Evolutionary conservation across 306 rosid genomes (phyloP).

Genomic region (Cyamopsis tetragonoloba): DNA sequence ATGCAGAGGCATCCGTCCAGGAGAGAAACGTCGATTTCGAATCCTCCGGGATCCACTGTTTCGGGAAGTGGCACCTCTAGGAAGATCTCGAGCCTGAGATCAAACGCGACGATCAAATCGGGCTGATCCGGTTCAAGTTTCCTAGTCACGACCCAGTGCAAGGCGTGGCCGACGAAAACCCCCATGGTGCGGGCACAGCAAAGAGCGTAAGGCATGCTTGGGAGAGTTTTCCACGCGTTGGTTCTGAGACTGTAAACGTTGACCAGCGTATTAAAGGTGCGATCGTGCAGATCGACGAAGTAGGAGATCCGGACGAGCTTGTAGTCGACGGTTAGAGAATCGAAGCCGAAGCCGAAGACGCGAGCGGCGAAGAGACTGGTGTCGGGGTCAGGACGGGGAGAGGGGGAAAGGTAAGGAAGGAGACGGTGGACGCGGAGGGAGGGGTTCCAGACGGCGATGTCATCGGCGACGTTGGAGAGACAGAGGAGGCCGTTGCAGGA

Average conservation of each 20-base stretch:
- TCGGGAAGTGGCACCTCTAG: conserved; percentile 60
- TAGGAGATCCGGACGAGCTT: conserved; percentile 62
- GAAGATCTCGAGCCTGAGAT: conserved; percentile 32
- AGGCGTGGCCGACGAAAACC: conserved; percentile 29
- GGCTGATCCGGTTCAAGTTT: conserved; percentile 27
- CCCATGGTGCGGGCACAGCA: conserved; percentile 58
- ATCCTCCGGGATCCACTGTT: background rate
- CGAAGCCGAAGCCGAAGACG: conserved; percentile 67
- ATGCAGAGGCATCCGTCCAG: conserved; percentile 47
- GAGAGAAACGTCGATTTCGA: conserved; percentile 43
- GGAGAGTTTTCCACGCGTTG: conserved; percentile 48
- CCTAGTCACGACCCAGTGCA: conserved; percentile 71
- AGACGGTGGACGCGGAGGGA: conserved; percentile 35
- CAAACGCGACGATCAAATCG: conserved; percentile 49
- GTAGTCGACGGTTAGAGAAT: conserved; percentile 34
- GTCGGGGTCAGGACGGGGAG: conserved; percentile 24
- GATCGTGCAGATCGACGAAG: conserved; percentile 33
- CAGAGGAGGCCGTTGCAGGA: conserved; percentile 67
- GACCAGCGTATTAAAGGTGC: conserved; percentile 40
- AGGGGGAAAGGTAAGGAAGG: conserved; percentile 39
- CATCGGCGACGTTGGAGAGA: conserved; percentile 71
- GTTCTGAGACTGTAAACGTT: conserved; percentile 41
- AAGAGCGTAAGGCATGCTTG: conserved; percentile 46
- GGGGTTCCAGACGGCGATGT: conserved; percentile 81
- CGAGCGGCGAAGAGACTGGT: conserved; percentile 30